Evolutionary conservation across 495 filamentous ascomycete genomes (phyloP).

Genomic region (Daldinia caldariorum): DNA sequence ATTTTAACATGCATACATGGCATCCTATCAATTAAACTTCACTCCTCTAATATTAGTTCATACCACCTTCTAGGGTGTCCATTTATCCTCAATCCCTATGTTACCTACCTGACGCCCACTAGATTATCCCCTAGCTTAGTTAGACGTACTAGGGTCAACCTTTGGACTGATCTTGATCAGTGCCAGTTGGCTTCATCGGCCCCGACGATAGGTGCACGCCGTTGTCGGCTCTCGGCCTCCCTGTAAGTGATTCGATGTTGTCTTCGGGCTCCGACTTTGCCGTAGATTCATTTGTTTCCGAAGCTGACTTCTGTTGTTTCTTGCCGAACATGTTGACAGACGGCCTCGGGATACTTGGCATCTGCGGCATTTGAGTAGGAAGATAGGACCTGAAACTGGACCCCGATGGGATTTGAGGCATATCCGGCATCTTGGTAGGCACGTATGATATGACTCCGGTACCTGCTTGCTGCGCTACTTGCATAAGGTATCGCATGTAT

Average conservation of each 20-base stretch:
- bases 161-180: slow-evolving; percentile 24
- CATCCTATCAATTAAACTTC: background rate
- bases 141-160: background rate
- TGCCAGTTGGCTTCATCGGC: slow-evolving; percentile 14
- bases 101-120: background rate
- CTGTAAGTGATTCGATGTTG: background rate
- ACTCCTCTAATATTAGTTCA: background rate
- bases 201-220: slow-evolving; percentile 34
- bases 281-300: slow-evolving; percentile 1
- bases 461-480: slow-evolving; percentile 56
- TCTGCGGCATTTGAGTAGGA: slow-evolving; percentile 44
- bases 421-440: slow-evolving; percentile 54
- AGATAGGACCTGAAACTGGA: slow-evolving; percentile 46
- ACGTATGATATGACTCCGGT: slow-evolving; percentile 53
- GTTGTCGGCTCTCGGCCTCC: slow-evolving; percentile 25
- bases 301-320: slow-evolving; percentile 17
- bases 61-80: background rate
- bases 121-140: slow-evolving; percentile 3
- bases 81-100: background rate
- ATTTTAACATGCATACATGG: too few relatives aligned
- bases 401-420: slow-evolving; percentile 52
- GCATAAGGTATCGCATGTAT: slow-evolving; percentile 60
- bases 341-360: slow-evolving; percentile 43
- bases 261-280: slow-evolving; percentile 3
- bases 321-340: slow-evolving; percentile 39